Evolutionary conservation across 768 basidiomycete genomes (phyloP), one percentile per base, ranked within the genome.

Genomic region (Amanita exitialis): DNA sequence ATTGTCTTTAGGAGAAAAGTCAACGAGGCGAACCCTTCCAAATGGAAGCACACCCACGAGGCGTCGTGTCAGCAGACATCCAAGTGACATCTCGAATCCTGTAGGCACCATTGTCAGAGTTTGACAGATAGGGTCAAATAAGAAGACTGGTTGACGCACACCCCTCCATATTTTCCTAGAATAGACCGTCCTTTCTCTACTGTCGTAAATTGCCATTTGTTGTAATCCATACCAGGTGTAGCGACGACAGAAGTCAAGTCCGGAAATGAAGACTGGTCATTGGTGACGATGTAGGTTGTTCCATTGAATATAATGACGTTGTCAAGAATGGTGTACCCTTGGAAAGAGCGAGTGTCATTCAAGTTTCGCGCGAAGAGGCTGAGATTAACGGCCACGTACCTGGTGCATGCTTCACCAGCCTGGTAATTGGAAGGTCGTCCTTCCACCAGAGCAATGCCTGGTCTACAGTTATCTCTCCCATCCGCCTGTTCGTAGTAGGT

Each of bases 301-400:
- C 82, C 81, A 56, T 86, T 81, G 58, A 76, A 70, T n/a, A 86
- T 65, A 59, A 85, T 78, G n/a, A 90, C 73, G 54, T 89, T 85
- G 58, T 93, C 88, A 51, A 94, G 69, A 39, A 92, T 77, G 0
- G 87, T 90, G 67, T 82, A 89, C 3, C 92, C 92, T 93, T 57
- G 18, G 10, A 37, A 5, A 44, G 27, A 34, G 7, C 18, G 28
- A 37, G 28, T 43, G 43, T 43, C 16, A 35, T 43, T 43, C 32
- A 16, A 42, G 43, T 27, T n/a, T 15, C 41, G 13, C 18, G 6
- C 9, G 3, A 27, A 34, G 21, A 16, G 43, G 23, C 21, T 21
- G 10, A 6, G 53, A 20, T 49, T 49, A 38, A 42, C 27, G 32
- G 25, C 16, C 20, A 51, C 67, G 45, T 43, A 86, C 87, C 87